Evolutionary conservation across 2,329 filamentous ascomycete species (phyloP).

Genomic region (Cytospora piceicola): DNA sequence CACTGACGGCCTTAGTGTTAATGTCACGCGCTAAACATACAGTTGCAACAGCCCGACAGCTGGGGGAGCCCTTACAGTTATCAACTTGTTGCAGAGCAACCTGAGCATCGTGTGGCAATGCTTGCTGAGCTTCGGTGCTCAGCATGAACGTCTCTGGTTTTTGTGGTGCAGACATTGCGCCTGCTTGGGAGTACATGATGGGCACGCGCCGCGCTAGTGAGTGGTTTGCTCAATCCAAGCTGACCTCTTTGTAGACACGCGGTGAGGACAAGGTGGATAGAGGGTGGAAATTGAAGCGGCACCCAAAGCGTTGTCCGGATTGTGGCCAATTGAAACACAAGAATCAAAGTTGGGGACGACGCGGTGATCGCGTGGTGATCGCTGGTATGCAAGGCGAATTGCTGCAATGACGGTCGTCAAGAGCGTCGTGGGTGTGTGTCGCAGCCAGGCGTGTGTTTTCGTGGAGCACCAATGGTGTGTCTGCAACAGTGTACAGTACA

Average conservation of each 20-base stretch:
- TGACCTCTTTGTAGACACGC: conserved; percentile 11
- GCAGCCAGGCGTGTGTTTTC: conserved; percentile 30
- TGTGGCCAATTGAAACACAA: conserved; percentile 27
- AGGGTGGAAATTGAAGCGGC: conserved; percentile 26
- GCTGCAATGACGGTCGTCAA: conserved; percentile 19
- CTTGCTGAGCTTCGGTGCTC: conserved; percentile 95
- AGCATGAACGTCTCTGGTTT: conserved; percentile 99
- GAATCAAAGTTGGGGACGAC: conserved; percentile 20
- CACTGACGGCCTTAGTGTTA: conserved; percentile 58
- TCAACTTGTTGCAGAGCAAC: conserved; percentile 98
- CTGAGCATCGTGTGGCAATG: conserved; percentile 92
- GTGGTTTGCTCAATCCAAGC: conserved; percentile 17
- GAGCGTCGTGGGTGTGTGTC: conserved; percentile 22
- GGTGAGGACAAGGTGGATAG: conserved; percentile 9
- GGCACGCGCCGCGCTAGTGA: conserved; percentile 25
- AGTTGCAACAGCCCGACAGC: conserved; percentile 15
- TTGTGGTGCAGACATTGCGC: conserved; percentile 87
- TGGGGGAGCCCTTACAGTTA: conserved; percentile 71
- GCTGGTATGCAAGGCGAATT: conserved; percentile 21
- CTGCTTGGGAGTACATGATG: conserved; percentile 80
- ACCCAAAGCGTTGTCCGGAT: conserved; percentile 24
- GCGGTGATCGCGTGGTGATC: conserved; percentile 15
- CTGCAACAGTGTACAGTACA: conserved; percentile 11
- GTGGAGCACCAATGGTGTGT: conserved; percentile 7
- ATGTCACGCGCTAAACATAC: neutral